Base-by-base conservation (phyloP, 1,284 basidiomycete genomes). In the Apiotrichum domesticum region DNA sequence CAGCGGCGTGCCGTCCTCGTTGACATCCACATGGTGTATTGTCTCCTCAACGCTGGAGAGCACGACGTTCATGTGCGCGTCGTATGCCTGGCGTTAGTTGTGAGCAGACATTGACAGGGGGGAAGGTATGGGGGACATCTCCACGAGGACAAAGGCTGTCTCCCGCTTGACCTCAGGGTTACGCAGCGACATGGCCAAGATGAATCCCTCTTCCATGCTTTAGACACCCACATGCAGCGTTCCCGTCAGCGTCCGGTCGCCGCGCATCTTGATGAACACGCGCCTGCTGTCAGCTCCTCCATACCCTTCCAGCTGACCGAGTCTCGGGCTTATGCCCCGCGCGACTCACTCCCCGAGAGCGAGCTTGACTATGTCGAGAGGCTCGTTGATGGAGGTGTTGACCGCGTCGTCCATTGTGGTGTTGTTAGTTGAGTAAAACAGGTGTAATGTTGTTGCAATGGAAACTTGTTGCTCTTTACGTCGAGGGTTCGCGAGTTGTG, bases 11-110 rank as follows among this genome's bases (percentile, higher is more conserved):
- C 75, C 77, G 49, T 78, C 75, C 44, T 81, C 79, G 54, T 77
- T 68, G 3, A 84, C 79, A 65, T 96, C 91, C 14, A 96, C 90
- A 61, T 92, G 82, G 84, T 92, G 89, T 66, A 96, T 91, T 4
- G 88, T 90, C 78, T 99, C 96, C 72, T 98, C 94, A 8, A 98
- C 96, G 71, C 97, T 90, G 63, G 89, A 95, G 63, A 98, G 81
- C 61, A 99, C 97, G 68, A 98, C 81, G 77, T 99, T 99, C 95
- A 98, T 98, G 78, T 99, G 96, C 32, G 94, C 94, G 78, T 99
- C 96, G 73, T 98, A 98, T 15, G 96, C 95, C 94, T 97, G 66
- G 29, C 35, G 49, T 51, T 11, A 51, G 49, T 21, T 21, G 21
- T 21, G 21, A 21, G 21, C 21, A 21, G 21, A 21, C 21, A 21